Evolutionary conservation across 139 green algal genomes (phyloP).

Genomic region (Chlamydomonas sp.): DNA sequence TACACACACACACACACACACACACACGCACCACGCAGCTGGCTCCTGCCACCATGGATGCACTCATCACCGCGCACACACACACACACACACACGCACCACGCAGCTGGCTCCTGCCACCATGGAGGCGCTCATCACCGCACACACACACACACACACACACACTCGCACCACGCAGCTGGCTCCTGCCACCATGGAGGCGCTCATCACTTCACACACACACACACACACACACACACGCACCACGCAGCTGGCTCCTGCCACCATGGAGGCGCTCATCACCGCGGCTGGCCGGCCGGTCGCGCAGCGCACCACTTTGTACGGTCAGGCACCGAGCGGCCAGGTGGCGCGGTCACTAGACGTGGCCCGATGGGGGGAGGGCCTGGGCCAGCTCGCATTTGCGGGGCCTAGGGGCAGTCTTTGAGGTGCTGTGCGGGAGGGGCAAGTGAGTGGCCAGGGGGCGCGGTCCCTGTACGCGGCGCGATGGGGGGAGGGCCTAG

Average conservation of each 20-base stretch:
- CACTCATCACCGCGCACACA: slow-evolving; percentile 49
- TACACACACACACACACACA: no score
- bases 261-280: slow-evolving; percentile 72
- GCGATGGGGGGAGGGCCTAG: no score
- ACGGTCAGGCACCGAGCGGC: slow-evolving; percentile 29
- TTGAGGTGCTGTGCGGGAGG: no score
- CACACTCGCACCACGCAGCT: slow-evolving; percentile 37
- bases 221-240: background rate
- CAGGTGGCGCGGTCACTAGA: slow-evolving; percentile 21
- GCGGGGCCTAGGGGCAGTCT: no score
- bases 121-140: no score
- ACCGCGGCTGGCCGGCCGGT: background rate
- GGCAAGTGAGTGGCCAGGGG: no score
- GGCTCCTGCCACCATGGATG: slow-evolving; percentile 48
- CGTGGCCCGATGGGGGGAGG: no score
- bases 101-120: slow-evolving; percentile 43
- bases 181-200: slow-evolving; percentile 16
- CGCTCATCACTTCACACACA: background rate
- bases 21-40: no score
- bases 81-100: background rate
- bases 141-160: slow-evolving; percentile 4
- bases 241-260: slow-evolving; percentile 42
- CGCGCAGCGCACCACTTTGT: slow-evolving; percentile 72
- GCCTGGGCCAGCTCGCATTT: no score
- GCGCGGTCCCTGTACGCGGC: no score